Evolutionary conservation across 164 flowering plant genomes (phyloP).

Genomic region (Chimonanthus salicifolius): DNA sequence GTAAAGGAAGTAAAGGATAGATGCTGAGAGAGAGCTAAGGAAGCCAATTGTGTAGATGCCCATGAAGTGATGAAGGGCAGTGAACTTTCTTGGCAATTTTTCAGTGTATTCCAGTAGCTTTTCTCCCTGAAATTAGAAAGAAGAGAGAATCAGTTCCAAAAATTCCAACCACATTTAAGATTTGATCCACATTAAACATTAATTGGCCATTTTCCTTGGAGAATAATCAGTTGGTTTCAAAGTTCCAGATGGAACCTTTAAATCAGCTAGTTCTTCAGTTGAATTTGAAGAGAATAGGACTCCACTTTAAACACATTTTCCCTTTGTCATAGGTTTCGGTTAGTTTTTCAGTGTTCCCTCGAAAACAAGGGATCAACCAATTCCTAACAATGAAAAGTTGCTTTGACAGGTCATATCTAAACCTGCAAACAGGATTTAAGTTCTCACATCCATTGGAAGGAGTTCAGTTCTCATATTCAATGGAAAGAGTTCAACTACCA

Average conservation of each 20-base stretch:
- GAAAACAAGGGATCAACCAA: background rate
- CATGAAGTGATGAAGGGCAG: constrained; percentile 35
- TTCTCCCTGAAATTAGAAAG: constrained; percentile 17
- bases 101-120: constrained; percentile 3
- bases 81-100: constrained; percentile 3
- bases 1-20: constrained; percentile 43
- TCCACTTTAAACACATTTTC: background rate
- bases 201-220: too few relatives aligned
- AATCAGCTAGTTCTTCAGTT: too few relatives aligned
- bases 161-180: too few relatives aligned
- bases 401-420: background rate
- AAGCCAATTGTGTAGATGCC: constrained; percentile 64
- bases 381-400: background rate
- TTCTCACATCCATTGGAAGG: background rate
- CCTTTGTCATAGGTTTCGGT: background rate
- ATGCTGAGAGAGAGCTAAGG: constrained; percentile 55
- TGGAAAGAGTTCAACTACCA: background rate
- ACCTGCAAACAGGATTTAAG: too few relatives aligned
- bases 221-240: too few relatives aligned
- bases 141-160: background rate
- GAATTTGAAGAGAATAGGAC: background rate
- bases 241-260: too few relatives aligned
- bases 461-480: background rate
- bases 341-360: background rate
- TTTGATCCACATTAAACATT: too few relatives aligned